These are phyloP conservation scores for Ballota nigra DNA, from an alignment of 257 asterid species.

Conservation along the genomic window DNA sequence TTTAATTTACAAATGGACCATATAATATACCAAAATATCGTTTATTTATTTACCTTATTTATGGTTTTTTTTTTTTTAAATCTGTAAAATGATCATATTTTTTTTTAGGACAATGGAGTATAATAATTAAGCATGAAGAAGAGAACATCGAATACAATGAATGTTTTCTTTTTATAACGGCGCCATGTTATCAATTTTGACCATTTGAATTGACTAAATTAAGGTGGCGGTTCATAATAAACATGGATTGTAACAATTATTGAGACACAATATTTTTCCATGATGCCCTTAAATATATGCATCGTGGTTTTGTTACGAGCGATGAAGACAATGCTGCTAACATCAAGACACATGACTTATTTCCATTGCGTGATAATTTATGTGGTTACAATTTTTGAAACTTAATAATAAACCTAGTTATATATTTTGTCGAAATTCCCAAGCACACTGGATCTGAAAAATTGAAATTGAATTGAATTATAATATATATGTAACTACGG, in stretches of 20 bases:
- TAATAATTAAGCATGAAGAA: not conserved
- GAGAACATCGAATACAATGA: constrained; percentile 19
- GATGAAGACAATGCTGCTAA: constrained; percentile 36
- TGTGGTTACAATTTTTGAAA: not conserved
- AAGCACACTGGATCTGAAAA: constrained; percentile 29
- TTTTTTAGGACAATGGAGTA: too few relatives aligned
- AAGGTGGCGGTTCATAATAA: not conserved
- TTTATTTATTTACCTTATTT: too few relatives aligned
- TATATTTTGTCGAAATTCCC: not conserved
- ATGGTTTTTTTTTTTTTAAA: too few relatives aligned
- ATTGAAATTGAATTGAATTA: not conserved
- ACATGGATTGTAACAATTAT: constrained; percentile 16
- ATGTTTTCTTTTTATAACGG: constrained; percentile 9
- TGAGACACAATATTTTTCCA: constrained; percentile 16
- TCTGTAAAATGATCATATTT: too few relatives aligned
- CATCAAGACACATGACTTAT: constrained; percentile 30
- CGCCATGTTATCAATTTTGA: constrained; percentile 22
- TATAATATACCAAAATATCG: too few relatives aligned
- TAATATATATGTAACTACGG: constrained; percentile 1
- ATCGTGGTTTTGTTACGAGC: constrained; percentile 27
- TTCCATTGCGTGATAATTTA: not conserved
- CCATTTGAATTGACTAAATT: not conserved
- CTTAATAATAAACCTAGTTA: not conserved
- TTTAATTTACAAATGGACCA: too few relatives aligned
- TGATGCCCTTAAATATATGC: constrained; percentile 3